These are phyloP conservation scores for Kwoniella dejecticola DNA, from an alignment of 768 basidiomycete species.

Conservation along the genomic window DNA sequence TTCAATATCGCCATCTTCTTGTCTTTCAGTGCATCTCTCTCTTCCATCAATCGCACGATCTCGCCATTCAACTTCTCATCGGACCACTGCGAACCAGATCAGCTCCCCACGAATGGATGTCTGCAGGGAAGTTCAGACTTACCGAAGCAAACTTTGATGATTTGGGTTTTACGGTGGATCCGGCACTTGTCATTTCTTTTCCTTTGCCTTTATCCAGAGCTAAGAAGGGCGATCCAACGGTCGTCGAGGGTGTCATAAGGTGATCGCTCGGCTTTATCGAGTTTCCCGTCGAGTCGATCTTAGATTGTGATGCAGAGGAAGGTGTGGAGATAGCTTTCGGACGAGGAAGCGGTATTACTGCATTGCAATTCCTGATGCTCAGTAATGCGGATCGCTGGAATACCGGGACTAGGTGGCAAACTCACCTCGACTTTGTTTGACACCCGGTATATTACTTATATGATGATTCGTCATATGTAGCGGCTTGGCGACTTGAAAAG, in stretches of 20 bases:
- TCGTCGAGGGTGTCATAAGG: conserved; percentile 13
- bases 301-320: not conserved
- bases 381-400: no score
- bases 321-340: not conserved
- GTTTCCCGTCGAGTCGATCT: not conserved
- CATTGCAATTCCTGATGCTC: not conserved
- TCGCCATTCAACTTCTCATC: not conserved
- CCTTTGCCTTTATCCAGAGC: conserved; percentile 12
- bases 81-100: not conserved
- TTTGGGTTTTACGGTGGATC: not conserved
- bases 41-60: conserved; percentile 7
- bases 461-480: not conserved
- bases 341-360: not conserved
- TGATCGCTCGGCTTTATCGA: not conserved
- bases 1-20: conserved; percentile 5
- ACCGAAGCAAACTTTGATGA: conserved; percentile 7
- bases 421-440: not conserved
- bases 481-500: conserved; percentile 5
- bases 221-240: conserved; percentile 14
- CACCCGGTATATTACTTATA: not conserved
- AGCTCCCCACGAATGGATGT: not conserved
- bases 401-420: conserved; percentile 3
- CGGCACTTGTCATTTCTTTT: not conserved
- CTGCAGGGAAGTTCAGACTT: not conserved
- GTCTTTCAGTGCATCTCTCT: conserved; percentile 11